These are phyloP conservation scores for Murraya koenigii DNA, from an alignment of 345 rosid species.

Conservation along the genomic window DNA sequence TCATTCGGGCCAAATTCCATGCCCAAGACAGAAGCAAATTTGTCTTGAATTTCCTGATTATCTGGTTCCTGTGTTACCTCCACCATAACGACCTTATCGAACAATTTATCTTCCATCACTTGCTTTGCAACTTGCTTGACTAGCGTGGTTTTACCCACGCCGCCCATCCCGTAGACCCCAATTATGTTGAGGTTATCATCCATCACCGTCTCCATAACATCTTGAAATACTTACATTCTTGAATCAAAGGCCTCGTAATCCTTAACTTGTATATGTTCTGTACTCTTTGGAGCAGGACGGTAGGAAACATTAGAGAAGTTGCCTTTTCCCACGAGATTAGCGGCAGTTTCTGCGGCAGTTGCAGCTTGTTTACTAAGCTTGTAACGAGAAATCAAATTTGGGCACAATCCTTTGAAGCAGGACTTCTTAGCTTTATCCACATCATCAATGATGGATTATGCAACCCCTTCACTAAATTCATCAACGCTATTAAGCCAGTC, in stretches of 20 bases:
- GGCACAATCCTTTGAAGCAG: not conserved
- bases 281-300: not conserved
- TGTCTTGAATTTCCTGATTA: not conserved
- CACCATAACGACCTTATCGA: not conserved
- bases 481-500: not conserved
- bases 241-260: not conserved
- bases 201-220: not conserved
- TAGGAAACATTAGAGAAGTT: not conserved
- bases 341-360: not conserved
- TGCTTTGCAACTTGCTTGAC: not conserved
- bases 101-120: not conserved
- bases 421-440: not conserved
- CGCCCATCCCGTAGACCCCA: slow-evolving; percentile 16
- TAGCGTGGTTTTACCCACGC: slow-evolving; percentile 20
- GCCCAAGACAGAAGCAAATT: not conserved
- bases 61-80: not conserved
- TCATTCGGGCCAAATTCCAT: not conserved
- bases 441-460: not conserved
- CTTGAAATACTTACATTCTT: not conserved
- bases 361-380: not conserved
- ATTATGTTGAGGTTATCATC: slow-evolving; percentile 1
- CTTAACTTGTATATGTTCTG: not conserved
- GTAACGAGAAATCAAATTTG: not conserved
- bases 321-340: not conserved
- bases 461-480: not conserved